Evolutionary conservation across 73 alveolate species (phyloP).

Genomic region (Paramecium bursaria): DNA sequence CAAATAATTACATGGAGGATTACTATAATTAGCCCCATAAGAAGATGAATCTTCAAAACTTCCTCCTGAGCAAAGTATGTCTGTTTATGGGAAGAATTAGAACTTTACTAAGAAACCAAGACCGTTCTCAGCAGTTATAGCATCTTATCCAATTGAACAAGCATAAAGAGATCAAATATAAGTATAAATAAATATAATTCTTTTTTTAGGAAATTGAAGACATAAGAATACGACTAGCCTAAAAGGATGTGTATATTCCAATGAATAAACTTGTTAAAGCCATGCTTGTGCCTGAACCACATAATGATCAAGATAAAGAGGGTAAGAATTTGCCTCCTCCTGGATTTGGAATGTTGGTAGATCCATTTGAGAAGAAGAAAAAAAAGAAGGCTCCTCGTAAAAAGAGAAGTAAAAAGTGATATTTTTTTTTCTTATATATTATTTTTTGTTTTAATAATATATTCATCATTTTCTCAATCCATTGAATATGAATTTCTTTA

Average conservation of each 20-base stretch:
- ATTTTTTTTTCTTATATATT: too few species aligned
- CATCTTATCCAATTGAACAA: conserved; percentile 29
- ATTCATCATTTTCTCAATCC: too few species aligned
- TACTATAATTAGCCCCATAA: conserved; percentile 1
- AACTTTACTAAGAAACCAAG: background rate
- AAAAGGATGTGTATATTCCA: conserved; percentile 33
- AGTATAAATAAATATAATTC: background rate
- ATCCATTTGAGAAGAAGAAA: conserved; percentile 53
- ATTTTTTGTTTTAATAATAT: too few species aligned
- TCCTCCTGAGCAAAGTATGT: conserved; percentile 38
- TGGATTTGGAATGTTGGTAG: conserved; percentile 27
- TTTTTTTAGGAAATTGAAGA: conserved; percentile 59
- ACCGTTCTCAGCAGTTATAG: conserved; percentile 48
- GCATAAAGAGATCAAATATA: conserved; percentile 7
- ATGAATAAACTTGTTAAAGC: conserved; percentile 45
- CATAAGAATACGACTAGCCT: conserved; percentile 29
- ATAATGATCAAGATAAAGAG: background rate
- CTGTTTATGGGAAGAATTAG: conserved; percentile 11
- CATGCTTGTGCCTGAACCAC: conserved; percentile 23
- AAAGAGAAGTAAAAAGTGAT: conserved; percentile 49
- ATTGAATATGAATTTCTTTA: too few species aligned
- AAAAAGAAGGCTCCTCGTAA: too few species aligned
- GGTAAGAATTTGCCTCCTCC: conserved; percentile 37
- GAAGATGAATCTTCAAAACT: conserved; percentile 37
- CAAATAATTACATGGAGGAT: conserved; percentile 26